Conservation (phyloP, 352 stramenopile genomes). For the Plasmopara viticola region DNA sequence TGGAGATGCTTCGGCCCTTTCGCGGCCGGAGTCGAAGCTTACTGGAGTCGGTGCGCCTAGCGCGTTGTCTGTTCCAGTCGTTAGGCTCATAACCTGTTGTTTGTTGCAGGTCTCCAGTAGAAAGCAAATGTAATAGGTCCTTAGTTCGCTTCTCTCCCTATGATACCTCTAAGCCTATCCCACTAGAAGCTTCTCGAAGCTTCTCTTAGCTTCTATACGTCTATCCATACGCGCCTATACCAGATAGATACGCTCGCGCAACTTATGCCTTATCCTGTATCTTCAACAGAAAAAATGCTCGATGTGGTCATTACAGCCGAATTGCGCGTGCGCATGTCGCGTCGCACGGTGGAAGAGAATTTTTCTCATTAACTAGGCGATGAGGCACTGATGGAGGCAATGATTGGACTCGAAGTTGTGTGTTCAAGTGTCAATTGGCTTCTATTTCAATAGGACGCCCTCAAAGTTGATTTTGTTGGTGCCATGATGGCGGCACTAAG, state of each 20-base stretch:
- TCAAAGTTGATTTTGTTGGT: conserved; percentile 33
- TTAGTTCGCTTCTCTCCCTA: neutral
- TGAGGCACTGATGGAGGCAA: conserved; percentile 24
- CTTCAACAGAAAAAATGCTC: no score
- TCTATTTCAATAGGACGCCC: conserved; percentile 33
- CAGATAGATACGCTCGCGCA: no score
- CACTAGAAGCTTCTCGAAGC: no score
- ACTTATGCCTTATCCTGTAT: no score
- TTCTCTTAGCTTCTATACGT: no score
- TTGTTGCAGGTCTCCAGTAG: neutral
- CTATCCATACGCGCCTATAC: no score
- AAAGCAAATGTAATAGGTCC: neutral
- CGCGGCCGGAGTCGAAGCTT: no score
- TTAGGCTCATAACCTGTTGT: conserved; percentile 1
- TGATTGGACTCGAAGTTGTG: conserved; percentile 38
- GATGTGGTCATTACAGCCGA: conserved; percentile 26
- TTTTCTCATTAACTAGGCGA: conserved; percentile 39
- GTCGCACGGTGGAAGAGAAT: conserved; percentile 43
- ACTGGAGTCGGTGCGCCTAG: neutral
- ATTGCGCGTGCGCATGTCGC: conserved; percentile 37
- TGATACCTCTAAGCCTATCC: no score
- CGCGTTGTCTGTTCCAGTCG: neutral
- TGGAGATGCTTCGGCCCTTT: neutral
- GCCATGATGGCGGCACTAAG: conserved; percentile 26
- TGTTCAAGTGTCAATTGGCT: conserved; percentile 43